phyloP scores from a whole-genome alignment of 768 basidiomycete genomes.

The Mycena kentingensis region DNA sequence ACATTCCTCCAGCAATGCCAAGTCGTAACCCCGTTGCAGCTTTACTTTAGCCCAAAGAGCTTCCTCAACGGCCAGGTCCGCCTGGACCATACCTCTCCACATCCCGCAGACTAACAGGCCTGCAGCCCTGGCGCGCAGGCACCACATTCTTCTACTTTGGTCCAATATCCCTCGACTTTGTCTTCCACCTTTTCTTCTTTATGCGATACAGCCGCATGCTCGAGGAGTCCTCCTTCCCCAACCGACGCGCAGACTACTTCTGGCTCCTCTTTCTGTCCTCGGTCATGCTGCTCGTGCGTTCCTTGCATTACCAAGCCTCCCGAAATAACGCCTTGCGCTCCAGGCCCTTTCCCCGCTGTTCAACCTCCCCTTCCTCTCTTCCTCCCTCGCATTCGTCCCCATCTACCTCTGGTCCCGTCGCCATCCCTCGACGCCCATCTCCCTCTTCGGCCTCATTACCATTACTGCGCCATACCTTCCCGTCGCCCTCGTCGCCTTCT shows the following conservation, averaged over 20 bases:
- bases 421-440: conserved; percentile 94
- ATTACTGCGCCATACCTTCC: conserved; percentile 97
- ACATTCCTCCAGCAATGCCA: conserved; percentile 76
- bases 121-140: conserved; percentile 80
- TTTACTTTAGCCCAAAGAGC: conserved; percentile 90
- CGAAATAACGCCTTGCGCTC: conserved; percentile 6
- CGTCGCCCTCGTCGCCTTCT: conserved; percentile 84
- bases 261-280: conserved; percentile 90
- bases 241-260: conserved; percentile 90
- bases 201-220: conserved; percentile 97
- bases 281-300: conserved; percentile 78
- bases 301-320: background rate
- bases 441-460: conserved; percentile 91
- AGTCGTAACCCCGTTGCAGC: conserved; percentile 83
- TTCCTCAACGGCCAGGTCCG: conserved; percentile 75
- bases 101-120: conserved; percentile 11
- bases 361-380: conserved; percentile 91
- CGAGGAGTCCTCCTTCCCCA: conserved; percentile 94
- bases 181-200: conserved; percentile 98
- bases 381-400: conserved; percentile 89
- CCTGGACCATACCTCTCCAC: background rate
- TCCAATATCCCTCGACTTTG: conserved; percentile 86
- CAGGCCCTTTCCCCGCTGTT: conserved; percentile 84
- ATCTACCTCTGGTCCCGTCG: conserved; percentile 97
- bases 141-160: conserved; percentile 98